A percentile compares a stretch with the other conserved stretches of the same genome.
Conservation (phyloP, 352 stramenopile species). For the Phytophthora pluvialis region DNA sequence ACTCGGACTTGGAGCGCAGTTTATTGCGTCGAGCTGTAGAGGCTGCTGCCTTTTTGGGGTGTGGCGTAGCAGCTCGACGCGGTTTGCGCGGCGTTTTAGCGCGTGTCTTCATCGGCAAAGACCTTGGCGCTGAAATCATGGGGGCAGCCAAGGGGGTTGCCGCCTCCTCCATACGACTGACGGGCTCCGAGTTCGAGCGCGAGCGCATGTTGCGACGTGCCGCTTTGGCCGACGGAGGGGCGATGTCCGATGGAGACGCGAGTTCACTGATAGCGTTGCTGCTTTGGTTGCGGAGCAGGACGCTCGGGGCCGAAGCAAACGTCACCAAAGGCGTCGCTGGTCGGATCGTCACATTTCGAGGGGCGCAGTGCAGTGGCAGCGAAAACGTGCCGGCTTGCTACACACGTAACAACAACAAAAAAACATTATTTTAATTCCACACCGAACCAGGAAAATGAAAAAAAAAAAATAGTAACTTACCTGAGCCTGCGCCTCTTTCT, state of each 20-base stretch:
- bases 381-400: constrained; percentile 50
- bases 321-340: constrained; percentile 47
- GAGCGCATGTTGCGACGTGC: constrained; percentile 52
- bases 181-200: constrained; percentile 81
- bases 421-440: constrained; percentile 6
- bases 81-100: constrained; percentile 39
- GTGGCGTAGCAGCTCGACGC: constrained; percentile 44
- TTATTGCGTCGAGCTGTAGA: constrained; percentile 41
- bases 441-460: neutral
- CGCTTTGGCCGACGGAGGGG: constrained; percentile 34
- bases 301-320: constrained; percentile 15
- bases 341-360: constrained; percentile 63
- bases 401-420: neutral
- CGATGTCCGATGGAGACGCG: constrained; percentile 4
- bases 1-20: constrained; percentile 71
- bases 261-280: neutral
- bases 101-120: constrained; percentile 2
- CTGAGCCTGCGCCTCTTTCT: constrained; percentile 45
- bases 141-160: neutral
- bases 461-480: neutral
- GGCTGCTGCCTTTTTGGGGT: constrained; percentile 29
- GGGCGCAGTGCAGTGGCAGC: constrained; percentile 50
- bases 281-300: constrained; percentile 19
- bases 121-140: neutral
- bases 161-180: constrained; percentile 25